These are phyloP conservation scores for Ceratocystis huliohia DNA, from an alignment of 2,329 filamentous ascomycete species.

Conservation along the genomic window DNA sequence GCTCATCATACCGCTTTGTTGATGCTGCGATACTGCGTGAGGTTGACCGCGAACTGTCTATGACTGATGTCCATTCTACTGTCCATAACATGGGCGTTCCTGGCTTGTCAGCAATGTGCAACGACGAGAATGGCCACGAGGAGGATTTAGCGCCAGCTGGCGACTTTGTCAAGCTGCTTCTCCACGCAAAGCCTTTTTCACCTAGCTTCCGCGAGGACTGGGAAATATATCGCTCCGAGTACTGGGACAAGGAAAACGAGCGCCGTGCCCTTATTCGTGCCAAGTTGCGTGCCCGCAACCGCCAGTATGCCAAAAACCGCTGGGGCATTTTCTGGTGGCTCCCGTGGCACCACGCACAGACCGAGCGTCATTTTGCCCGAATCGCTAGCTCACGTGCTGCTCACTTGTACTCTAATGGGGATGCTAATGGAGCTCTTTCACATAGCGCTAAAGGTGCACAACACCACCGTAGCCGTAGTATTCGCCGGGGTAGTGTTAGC, in stretches of 20 bases:
- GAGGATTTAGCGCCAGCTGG: conserved; percentile 85
- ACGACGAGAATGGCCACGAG: conserved; percentile 57
- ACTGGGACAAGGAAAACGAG: conserved; percentile 96
- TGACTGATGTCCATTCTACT: conserved; percentile 33
- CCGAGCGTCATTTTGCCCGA: conserved; percentile 23
- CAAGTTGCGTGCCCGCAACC: conserved; percentile 56
- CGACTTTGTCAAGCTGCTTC: conserved; percentile 78
- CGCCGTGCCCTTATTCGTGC: conserved; percentile 59
- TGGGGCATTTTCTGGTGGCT: conserved; percentile 79
- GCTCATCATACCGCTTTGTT: conserved; percentile 63
- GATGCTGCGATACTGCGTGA: conserved; percentile 50
- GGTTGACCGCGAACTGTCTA: conserved; percentile 45
- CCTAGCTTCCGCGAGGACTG: conserved; percentile 92
- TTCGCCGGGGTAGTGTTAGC: conserved; percentile 40
- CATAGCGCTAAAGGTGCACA: conserved; percentile 32
- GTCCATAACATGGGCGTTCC: conserved; percentile 26
- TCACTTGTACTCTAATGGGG: conserved; percentile 30
- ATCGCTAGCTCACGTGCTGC: conserved; percentile 17
- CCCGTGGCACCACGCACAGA: conserved; percentile 44
- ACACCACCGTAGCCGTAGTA: conserved; percentile 36
- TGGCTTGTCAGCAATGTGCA: conserved; percentile 24
- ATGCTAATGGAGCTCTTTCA: conserved; percentile 26
- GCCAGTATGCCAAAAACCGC: conserved; percentile 52
- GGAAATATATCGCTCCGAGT: conserved; percentile 87
- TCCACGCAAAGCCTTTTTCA: conserved; percentile 89